Evolutionary conservation across 1,139 yeast genomes (phyloP).

Genomic region (Yamadazyma epiphylla): DNA sequence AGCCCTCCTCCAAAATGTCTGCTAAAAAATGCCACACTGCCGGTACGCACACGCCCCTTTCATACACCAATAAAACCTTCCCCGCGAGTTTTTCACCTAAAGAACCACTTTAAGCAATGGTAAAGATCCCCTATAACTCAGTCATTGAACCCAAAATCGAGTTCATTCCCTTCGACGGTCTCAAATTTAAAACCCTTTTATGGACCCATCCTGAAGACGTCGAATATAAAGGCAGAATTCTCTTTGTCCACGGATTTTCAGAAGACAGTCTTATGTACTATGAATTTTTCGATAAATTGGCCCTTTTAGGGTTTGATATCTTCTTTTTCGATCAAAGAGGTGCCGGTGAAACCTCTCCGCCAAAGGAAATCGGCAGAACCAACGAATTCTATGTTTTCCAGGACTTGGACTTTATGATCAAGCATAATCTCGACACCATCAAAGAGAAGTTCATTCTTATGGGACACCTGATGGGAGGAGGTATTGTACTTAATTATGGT

Average conservation of each 20-base stretch:
- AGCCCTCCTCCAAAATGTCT: too few relatives aligned
- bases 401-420: conserved; percentile 68
- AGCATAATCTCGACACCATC: conserved; percentile 22
- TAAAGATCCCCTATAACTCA: conserved; percentile 32
- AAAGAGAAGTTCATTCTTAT: conserved; percentile 52
- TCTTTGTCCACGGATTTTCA: conserved; percentile 79
- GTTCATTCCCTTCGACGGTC: conserved; percentile 30
- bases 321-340: conserved; percentile 88
- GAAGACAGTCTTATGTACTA: conserved; percentile 58
- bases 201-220: conserved; percentile 37
- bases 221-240: conserved; percentile 49
- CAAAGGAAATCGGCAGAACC: conserved; percentile 58
- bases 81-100: too few relatives aligned
- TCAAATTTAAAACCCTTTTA: conserved; percentile 35
- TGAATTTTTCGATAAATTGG: conserved; percentile 56
- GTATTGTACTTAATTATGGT: conserved; percentile 69
- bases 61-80: too few relatives aligned
- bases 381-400: conserved; percentile 59
- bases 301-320: conserved; percentile 64
- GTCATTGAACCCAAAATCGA: conserved; percentile 27
- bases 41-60: too few relatives aligned
- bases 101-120: neutral
- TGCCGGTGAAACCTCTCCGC: conserved; percentile 71
- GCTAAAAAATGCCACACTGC: too few relatives aligned
- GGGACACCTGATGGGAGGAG: conserved; percentile 99